A percentile compares a stretch with the other conserved stretches of the same genome.
These are phyloP conservation scores for Mercurialis annua DNA, from an alignment of 345 rosid species.

Conservation along the genomic window DNA sequence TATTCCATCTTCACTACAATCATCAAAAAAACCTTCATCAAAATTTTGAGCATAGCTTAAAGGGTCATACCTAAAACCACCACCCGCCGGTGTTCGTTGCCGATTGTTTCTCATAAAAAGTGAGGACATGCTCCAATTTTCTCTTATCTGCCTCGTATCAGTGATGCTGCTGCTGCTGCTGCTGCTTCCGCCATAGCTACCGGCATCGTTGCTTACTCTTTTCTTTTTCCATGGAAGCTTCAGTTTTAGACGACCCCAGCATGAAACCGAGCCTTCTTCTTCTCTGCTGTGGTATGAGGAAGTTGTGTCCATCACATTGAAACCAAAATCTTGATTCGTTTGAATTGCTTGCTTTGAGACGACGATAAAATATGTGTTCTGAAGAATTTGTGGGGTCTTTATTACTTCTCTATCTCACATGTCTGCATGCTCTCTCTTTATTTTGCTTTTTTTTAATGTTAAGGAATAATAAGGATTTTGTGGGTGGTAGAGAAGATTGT, in stretches of 20 bases:
- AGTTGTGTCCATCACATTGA: conserved; percentile 25
- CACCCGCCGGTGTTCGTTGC: conserved; percentile 25
- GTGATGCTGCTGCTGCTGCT: background rate
- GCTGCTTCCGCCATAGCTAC: background rate
- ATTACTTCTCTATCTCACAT: background rate
- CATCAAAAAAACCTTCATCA: conserved; percentile 36
- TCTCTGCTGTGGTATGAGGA: conserved; percentile 2
- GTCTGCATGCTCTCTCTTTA: background rate
- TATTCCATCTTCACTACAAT: conserved; percentile 18
- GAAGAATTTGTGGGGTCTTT: background rate
- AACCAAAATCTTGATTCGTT: conserved; percentile 10
- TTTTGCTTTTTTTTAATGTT: background rate
- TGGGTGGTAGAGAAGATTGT: conserved; percentile 30
- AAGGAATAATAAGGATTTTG: conserved; percentile 17
- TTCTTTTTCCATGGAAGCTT: conserved; percentile 35
- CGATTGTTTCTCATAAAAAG: conserved; percentile 12
- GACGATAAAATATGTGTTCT: too few species aligned
- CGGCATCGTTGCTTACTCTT: background rate
- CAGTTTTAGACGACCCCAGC: conserved; percentile 45
- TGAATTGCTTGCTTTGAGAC: background rate
- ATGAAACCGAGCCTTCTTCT: conserved; percentile 29
- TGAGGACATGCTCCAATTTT: conserved; percentile 17
- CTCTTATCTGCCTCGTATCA: background rate
- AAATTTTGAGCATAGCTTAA: conserved; percentile 52
- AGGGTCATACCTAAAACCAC: conserved; percentile 45